Evolutionary conservation across 257 asterid species (phyloP).

Genomic region (Leptodermis oblonga): DNA sequence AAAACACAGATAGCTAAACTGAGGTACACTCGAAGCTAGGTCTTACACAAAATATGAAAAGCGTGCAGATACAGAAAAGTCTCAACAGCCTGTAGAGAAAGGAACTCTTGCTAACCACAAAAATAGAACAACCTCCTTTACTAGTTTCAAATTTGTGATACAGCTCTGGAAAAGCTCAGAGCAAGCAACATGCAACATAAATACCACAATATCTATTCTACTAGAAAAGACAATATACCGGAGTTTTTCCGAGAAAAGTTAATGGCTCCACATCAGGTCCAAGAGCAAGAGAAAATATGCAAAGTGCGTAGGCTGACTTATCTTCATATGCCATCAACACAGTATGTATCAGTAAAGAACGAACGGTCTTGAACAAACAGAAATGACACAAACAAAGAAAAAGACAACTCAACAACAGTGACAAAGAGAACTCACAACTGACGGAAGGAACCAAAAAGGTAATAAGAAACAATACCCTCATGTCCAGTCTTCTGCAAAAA

Average conservation of each 20-base stretch:
- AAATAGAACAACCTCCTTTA: background rate
- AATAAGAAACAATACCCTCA: slow-evolving; percentile 57
- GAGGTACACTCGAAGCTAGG: background rate
- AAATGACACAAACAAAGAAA: background rate
- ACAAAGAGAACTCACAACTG: too few species aligned
- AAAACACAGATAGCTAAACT: background rate
- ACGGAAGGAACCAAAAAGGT: background rate
- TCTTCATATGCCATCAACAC: slow-evolving; percentile 91
- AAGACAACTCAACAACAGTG: too few species aligned
- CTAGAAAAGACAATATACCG: slow-evolving; percentile 31
- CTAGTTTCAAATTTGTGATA: background rate
- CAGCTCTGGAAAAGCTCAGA: background rate
- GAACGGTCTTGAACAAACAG: background rate
- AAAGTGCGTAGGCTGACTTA: slow-evolving; percentile 92
- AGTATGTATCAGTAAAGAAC: slow-evolving; percentile 58
- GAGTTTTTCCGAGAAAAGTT: slow-evolving; percentile 76
- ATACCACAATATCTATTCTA: slow-evolving; percentile 1
- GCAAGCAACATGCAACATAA: background rate
- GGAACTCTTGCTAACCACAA: background rate
- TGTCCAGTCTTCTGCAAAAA: slow-evolving; percentile 89
- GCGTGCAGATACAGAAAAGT: background rate
- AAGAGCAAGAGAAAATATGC: slow-evolving; percentile 82
- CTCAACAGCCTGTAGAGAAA: background rate
- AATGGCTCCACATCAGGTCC: slow-evolving; percentile 83
- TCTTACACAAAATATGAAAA: background rate